These are phyloP conservation scores for Aspergillus udagawae DNA, from an alignment of 2,329 filamentous ascomycete genomes.

Conservation along the genomic window DNA sequence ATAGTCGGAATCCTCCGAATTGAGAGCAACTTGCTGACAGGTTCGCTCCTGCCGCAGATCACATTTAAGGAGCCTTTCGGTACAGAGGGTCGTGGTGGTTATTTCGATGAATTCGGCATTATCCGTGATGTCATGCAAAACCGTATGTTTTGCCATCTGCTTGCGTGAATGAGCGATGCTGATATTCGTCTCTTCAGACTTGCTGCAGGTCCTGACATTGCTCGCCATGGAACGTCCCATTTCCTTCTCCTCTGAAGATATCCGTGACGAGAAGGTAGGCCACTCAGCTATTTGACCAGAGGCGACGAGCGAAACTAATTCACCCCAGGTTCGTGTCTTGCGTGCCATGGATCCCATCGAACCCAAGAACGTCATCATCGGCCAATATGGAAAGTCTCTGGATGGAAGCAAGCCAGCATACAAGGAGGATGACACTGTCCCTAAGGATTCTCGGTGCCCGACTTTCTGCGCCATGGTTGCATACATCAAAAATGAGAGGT, in stretches of 20 bases:
- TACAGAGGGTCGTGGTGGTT: conserved; percentile 94
- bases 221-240: conserved; percentile 98
- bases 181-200: conserved; percentile 48
- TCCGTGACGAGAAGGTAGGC: conserved; percentile 83
- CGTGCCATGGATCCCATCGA: conserved; percentile 91
- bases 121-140: conserved; percentile 99
- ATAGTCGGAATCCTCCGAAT: background rate
- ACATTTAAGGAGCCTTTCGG: conserved; percentile 99
- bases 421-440: conserved; percentile 98
- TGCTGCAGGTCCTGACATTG: conserved; percentile 92
- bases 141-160: conserved; percentile 47
- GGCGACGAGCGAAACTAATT: conserved; percentile 1
- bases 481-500: conserved; percentile 99
- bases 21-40: conserved; percentile 1
- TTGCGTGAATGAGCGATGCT: conserved; percentile 6
- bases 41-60: conserved; percentile 51
- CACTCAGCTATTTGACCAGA: background rate
- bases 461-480: conserved; percentile 97
- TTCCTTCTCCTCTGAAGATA: conserved; percentile 96
- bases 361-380: conserved; percentile 99
- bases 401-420: conserved; percentile 96
- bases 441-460: conserved; percentile 93
- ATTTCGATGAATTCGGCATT: conserved; percentile 99
- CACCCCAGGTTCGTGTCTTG: conserved; percentile 70
- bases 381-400: conserved; percentile 93